Conservation (phyloP, 495 filamentous ascomycete genomes). For the Penicillium angulare region DNA sequence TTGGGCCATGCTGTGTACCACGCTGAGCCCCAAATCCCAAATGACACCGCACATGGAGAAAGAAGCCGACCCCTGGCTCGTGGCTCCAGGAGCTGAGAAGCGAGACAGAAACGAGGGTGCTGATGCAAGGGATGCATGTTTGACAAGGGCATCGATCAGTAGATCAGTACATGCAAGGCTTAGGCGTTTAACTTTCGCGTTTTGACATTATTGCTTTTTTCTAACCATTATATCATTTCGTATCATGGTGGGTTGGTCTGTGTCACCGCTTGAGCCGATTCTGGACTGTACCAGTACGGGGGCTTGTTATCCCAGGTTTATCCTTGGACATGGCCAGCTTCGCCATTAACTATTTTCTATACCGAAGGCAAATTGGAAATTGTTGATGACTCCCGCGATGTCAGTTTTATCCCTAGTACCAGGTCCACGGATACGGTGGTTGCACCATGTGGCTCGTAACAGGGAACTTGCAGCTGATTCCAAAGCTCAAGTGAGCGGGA, state of each 20-base stretch:
- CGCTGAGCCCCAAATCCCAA: slow-evolving; percentile 3
- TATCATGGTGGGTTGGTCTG: background rate
- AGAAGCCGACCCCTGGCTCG: slow-evolving; percentile 5
- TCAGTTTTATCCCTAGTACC: slow-evolving; percentile 1
- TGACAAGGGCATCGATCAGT: slow-evolving; percentile 13
- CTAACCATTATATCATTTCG: background rate
- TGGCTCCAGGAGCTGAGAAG: slow-evolving; percentile 8
- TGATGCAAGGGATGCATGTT: slow-evolving; percentile 21
- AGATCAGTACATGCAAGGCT: slow-evolving; percentile 15
- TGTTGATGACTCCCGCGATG: background rate
- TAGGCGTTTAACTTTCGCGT: background rate
- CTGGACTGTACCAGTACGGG: background rate
- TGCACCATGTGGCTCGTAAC: slow-evolving; percentile 17
- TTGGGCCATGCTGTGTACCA: background rate
- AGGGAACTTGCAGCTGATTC: slow-evolving; percentile 16
- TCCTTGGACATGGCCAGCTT: background rate
- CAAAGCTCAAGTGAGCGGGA: background rate
- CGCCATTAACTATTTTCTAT: background rate
- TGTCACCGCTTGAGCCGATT: slow-evolving; percentile 1
- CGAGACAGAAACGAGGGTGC: slow-evolving; percentile 16
- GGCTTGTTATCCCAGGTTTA: background rate
- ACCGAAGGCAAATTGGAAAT: background rate
- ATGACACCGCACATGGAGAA: slow-evolving; percentile 24
- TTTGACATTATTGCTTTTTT: slow-evolving; percentile 3
- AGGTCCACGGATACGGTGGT: slow-evolving; percentile 12